Conservation (phyloP, 805 yeast genomes). For the Monosporozyma servazzii region DNA sequence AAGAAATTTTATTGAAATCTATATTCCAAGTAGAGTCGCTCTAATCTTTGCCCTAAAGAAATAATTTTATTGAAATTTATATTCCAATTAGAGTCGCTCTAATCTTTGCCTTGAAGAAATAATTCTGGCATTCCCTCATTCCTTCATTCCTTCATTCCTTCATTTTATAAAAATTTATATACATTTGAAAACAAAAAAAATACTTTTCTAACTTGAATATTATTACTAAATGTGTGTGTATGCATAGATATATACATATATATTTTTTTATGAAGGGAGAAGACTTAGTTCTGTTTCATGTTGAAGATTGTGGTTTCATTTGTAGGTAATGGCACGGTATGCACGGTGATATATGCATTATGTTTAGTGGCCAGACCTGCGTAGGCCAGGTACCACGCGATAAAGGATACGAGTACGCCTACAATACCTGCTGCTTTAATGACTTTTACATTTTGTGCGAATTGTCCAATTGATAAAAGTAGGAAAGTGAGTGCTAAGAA, state of each 20-base stretch:
- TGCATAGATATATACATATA: too few relatives aligned
- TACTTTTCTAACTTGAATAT: neutral
- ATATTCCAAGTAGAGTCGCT: constrained; percentile 70
- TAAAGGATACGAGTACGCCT: constrained; percentile 51
- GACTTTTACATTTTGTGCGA: constrained; percentile 34
- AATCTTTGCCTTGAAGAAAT: too few relatives aligned
- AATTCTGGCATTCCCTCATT: too few relatives aligned
- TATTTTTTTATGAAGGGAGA: too few relatives aligned
- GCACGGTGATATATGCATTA: constrained; percentile 38
- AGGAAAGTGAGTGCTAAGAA: constrained; percentile 46
- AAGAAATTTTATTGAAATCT: constrained; percentile 64
- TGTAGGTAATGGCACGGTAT: constrained; percentile 29
- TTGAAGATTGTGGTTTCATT: constrained; percentile 10
- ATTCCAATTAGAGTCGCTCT: too few relatives aligned
- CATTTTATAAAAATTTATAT: neutral
- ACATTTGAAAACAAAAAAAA: too few relatives aligned
- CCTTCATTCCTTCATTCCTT: neutral
- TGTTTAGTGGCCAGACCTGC: constrained; percentile 59
- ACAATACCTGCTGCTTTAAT: constrained; percentile 52
- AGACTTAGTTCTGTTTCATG: neutral
- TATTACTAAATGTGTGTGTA: neutral
- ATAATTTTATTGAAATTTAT: too few relatives aligned
- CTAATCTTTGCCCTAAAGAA: constrained; percentile 43
- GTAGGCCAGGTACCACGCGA: constrained; percentile 62
- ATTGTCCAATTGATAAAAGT: constrained; percentile 43